Evolutionary conservation across 2,329 filamentous ascomycete genomes (phyloP), one percentile per base, ranked within the genome.

Genomic region (Talaromyces rugulosus): DNA sequence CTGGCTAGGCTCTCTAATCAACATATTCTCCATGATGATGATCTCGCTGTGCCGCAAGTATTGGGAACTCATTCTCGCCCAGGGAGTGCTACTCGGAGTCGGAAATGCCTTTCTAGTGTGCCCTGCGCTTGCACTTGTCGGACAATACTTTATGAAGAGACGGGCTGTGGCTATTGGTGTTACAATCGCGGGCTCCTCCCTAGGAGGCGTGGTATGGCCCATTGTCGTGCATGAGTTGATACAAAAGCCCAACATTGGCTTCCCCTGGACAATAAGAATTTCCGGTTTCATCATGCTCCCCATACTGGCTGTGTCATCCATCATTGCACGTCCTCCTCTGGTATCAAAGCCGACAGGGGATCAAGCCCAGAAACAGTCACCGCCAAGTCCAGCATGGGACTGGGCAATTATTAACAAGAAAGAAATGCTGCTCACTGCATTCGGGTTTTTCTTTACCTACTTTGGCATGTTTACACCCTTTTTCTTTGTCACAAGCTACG

Each of bases 241-340:
- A 5, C 65, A 71, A 7, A 69, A 66, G 1, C 63, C 64, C 8
- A 63, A 51, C 0, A 53, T 75, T 2, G 66, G 71, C 0, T 76
- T 71, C 63, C 69, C 63, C 44, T 79, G 71, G 78, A 79, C 67
- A 28, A 77, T 72, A 67, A 70, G 76, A 4, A 74, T 71, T 9
- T 69, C 77, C 3, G 78, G 72, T 0, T 80, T 80, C 40, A 73
- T 73, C 18, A 78, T 79, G 74, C 63, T 78, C 2, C 75, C 76
- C 4, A 65, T 76, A 3, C 65, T 79, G 5, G 58, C 53, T 0
- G 62, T 78, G 31, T 64, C 73, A 2, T 75, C 71, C 54, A 6
- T 69, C 9, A 55, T 64, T 51, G 59, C 69, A 61, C 60, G 63
- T 1, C 61, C 61, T 40, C 56, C 57, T 5, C 4, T 56, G 5